Percentiles rank a stretch among this genome's conserved stretches.
Evolutionary conservation across 2,329 filamentous ascomycete species (phyloP).

Genomic region (Elsinoe necatrix): DNA sequence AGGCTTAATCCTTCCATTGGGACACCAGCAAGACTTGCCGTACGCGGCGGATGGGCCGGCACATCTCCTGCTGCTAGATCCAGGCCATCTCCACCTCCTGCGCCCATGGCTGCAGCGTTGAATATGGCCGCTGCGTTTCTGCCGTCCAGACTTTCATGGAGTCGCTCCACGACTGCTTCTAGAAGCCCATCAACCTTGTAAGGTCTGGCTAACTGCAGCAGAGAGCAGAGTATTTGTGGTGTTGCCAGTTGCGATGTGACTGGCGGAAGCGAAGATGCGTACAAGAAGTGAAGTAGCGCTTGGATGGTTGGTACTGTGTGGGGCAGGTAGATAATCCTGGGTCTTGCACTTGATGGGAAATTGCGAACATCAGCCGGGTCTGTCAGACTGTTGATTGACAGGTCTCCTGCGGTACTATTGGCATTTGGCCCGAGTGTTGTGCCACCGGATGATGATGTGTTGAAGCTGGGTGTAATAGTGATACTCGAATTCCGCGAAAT

Average conservation of each 20-base stretch:
- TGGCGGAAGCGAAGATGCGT: constrained; percentile 79
- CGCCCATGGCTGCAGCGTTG: constrained; percentile 96
- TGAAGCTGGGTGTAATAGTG: constrained; percentile 67
- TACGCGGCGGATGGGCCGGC: constrained; percentile 32
- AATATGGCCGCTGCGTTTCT: constrained; percentile 94
- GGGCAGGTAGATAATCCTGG: constrained; percentile 82
- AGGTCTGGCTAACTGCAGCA: constrained; percentile 84
- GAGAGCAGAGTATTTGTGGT: constrained; percentile 88
- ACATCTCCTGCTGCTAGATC: constrained; percentile 44
- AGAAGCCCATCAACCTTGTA: constrained; percentile 89
- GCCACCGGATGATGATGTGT: constrained; percentile 36
- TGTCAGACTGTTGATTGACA: constrained; percentile 39
- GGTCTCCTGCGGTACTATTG: constrained; percentile 25
- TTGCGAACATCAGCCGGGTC: constrained; percentile 46
- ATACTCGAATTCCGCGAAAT: constrained; percentile 69
- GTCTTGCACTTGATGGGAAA: constrained; percentile 55
- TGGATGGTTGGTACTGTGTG: constrained; percentile 86
- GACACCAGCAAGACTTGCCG: constrained; percentile 42
- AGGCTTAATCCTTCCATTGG: constrained; percentile 14
- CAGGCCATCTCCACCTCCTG: constrained; percentile 80
- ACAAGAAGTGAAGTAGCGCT: constrained; percentile 83
- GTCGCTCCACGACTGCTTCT: constrained; percentile 82
- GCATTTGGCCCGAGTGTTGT: constrained; percentile 32
- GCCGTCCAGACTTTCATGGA: constrained; percentile 83
- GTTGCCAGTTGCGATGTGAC: constrained; percentile 72